Base-by-base conservation (phyloP, 345 rosid species). In the Murraya paniculata region DNA sequence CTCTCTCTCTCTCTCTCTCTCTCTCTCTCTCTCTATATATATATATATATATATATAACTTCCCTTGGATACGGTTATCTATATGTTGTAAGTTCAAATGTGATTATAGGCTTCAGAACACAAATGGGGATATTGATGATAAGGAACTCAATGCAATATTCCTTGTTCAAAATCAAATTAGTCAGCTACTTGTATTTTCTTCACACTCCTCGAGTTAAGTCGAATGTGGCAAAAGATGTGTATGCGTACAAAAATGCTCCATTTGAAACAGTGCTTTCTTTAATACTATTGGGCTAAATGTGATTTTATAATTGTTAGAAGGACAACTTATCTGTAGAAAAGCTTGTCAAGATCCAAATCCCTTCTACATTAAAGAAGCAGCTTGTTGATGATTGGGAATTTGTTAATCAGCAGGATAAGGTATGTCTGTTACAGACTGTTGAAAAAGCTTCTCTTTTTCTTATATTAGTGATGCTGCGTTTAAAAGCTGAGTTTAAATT, bases 321-420 rank as follows among this genome's bases (percentile, higher is more conserved):
- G 81, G 91, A 90, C 28, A 89, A 82, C 31, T 31, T 69, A 36
- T 78, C 88, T 64, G 74, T 59, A 66, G 97, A 92, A 84, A 96
- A 92, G 90, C 85, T 85, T 60, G 79, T 88, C 80, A 94, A 91
- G 88, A 89, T 94, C 80, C 99, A 88, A 80, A 90, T 96, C 73
- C 97, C 99, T 68, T 81, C 91, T 77, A 82, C 94, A 62, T 81
- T 96, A 7, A 89, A 89, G 85, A 94, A 89, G 85, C 99, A 90
- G 81, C 91, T 96, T 71, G 90, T 87, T 85, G 99, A 91, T 81
- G 98, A 96, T 82, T 90, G 92, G 93, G 99, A 92, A 72, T 81
- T 81, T 79, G 85, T 96, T 76, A 82, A 79, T 68, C 94, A 90
- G 79, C 93, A 90, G 86, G 98, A 96, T 74, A 91, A 94, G 95